Evolutionary conservation across 805 yeast species (phyloP).

Genomic region (Millerago galiae): DNA sequence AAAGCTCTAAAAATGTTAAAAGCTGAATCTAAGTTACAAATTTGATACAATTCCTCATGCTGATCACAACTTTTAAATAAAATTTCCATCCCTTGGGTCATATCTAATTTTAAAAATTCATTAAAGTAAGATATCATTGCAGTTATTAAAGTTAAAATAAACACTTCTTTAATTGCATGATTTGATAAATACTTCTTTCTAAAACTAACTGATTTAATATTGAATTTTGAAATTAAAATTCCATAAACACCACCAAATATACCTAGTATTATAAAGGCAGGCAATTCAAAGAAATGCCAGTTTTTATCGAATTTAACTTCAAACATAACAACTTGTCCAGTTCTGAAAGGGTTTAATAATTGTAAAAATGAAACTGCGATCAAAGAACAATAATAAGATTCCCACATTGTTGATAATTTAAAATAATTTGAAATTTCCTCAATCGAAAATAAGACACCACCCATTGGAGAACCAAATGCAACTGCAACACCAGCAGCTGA

Average conservation of each 20-base stretch:
- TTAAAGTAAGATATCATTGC: slow-evolving; percentile 78
- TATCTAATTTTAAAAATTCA: slow-evolving; percentile 73
- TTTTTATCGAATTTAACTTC: slow-evolving; percentile 81
- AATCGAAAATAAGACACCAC: slow-evolving; percentile 88
- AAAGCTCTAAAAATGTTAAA: slow-evolving; percentile 31
- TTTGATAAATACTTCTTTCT: slow-evolving; percentile 57
- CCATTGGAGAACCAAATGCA: slow-evolving; percentile 95
- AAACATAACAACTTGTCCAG: slow-evolving; percentile 90
- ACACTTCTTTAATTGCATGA: slow-evolving; percentile 65
- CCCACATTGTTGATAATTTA: slow-evolving; percentile 78
- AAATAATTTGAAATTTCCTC: slow-evolving; percentile 83
- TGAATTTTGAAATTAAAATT: slow-evolving; percentile 64
- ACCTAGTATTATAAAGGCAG: slow-evolving; percentile 74
- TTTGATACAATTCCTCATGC: slow-evolving; percentile 32
- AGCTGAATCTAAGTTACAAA: slow-evolving; percentile 32
- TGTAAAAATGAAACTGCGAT: slow-evolving; percentile 81
- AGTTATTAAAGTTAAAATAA: slow-evolving; percentile 59
- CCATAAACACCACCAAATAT: slow-evolving; percentile 92
- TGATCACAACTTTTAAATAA: slow-evolving; percentile 75
- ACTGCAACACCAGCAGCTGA: slow-evolving; percentile 99
- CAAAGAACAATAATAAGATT: slow-evolving; percentile 83
- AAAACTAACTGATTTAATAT: slow-evolving; percentile 69
- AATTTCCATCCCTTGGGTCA: slow-evolving; percentile 93
- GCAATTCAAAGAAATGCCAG: slow-evolving; percentile 85
- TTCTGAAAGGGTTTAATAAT: slow-evolving; percentile 82